These are phyloP conservation scores for Cyclotella kingstonii DNA, from an alignment of 108 stramenopile species.

Conservation along the genomic window DNA sequence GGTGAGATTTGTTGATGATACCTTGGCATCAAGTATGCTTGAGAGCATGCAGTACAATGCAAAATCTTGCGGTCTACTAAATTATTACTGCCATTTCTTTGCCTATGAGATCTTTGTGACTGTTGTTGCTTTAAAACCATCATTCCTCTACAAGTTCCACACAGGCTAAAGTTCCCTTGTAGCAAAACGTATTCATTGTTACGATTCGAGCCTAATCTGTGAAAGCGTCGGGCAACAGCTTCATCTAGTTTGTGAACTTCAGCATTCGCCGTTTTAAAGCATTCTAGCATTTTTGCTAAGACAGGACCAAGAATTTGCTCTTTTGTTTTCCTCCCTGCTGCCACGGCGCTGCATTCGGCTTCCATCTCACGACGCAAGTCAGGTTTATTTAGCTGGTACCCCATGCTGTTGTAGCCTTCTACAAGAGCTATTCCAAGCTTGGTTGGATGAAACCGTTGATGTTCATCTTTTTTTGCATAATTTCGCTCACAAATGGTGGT, in stretches of 20 bases:
- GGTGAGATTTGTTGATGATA: conserved; percentile 47
- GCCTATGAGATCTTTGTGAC: conserved; percentile 23
- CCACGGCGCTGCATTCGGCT: conserved; percentile 78
- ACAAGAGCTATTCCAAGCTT: conserved; percentile 88
- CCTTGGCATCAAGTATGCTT: conserved; percentile 59
- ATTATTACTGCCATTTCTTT: conserved; percentile 37
- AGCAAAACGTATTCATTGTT: conserved; percentile 41
- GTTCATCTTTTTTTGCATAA: conserved; percentile 76
- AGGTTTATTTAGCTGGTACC: conserved; percentile 93
- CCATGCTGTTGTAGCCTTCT: conserved; percentile 94
- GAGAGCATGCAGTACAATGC: conserved; percentile 65
- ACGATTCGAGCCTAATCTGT: conserved; percentile 52
- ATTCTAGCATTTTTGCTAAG: conserved; percentile 76
- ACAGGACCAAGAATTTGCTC: conserved; percentile 69
- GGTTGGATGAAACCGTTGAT: conserved; percentile 79
- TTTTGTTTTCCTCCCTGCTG: conserved; percentile 71
- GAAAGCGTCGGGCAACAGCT: conserved; percentile 73
- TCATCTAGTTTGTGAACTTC: conserved; percentile 87
- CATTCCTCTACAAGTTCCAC: conserved; percentile 61
- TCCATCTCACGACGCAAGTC: conserved; percentile 84
- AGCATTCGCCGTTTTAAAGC: conserved; percentile 59
- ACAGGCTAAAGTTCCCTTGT: conserved; percentile 60
- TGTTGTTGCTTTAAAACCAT: conserved; percentile 65
- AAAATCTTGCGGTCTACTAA: conserved; percentile 50
- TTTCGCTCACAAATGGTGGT: conserved; percentile 80